Conservation (phyloP, 2,329 filamentous ascomycete species). For the Hypoxylon sp. region DNA sequence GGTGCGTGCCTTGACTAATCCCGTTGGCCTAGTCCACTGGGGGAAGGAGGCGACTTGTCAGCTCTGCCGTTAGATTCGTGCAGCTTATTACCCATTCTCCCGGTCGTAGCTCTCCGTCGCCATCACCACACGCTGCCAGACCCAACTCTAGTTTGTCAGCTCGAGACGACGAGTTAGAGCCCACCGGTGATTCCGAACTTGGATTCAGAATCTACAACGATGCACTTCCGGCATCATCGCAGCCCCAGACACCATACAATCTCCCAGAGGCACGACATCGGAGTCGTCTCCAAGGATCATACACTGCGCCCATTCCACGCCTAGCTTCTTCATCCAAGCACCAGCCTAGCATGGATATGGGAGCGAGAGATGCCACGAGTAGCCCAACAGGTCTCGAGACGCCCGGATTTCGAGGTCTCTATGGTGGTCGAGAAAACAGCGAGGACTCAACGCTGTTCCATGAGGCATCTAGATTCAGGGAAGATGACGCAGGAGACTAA, state of each 20-base stretch:
- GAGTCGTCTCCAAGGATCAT: constrained; percentile 60
- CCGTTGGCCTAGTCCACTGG: constrained; percentile 37
- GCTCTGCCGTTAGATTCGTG: constrained; percentile 50
- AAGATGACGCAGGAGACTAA: constrained; percentile 21
- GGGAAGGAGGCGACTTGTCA: constrained; percentile 46
- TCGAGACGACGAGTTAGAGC: constrained; percentile 33
- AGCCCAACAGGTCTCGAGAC: constrained; percentile 59
- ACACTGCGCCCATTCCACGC: constrained; percentile 59
- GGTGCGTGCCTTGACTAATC: constrained; percentile 3
- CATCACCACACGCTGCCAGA: constrained; percentile 24
- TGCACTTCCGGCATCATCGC: constrained; percentile 58
- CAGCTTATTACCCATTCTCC: constrained; percentile 48
- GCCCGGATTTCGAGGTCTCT: constrained; percentile 63
- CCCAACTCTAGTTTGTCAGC: constrained; percentile 33
- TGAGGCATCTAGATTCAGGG: constrained; percentile 40
- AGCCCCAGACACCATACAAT: constrained; percentile 66
- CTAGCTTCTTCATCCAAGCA: constrained; percentile 30
- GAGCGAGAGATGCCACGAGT: constrained; percentile 47
- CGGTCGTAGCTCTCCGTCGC: constrained; percentile 40
- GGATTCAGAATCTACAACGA: constrained; percentile 64
- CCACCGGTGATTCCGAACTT: constrained; percentile 31
- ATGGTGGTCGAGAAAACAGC: constrained; percentile 65
- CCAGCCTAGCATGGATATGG: constrained; percentile 24
- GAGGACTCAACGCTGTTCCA: constrained; percentile 59
- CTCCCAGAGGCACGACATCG: constrained; percentile 65